A percentile compares a stretch with the other conserved stretches of the same genome.
phyloP scores from a whole-genome alignment of 139 green algal genomes.

The Chlamydomonas eustigma region DNA sequence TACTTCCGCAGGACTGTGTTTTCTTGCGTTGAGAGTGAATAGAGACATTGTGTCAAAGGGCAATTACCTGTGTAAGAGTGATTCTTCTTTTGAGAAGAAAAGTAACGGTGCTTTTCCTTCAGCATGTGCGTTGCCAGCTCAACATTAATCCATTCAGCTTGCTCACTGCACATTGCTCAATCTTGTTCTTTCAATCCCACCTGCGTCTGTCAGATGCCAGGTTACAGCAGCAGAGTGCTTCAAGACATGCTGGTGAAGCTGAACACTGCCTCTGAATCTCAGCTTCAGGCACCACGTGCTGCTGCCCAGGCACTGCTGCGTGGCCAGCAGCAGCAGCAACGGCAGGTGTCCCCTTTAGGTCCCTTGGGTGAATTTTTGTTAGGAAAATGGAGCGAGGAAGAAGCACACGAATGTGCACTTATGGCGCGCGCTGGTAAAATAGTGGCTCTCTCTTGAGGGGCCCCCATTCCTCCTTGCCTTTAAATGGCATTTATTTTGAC shows the following conservation, averaged over 20 bases:
- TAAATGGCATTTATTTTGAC: too few species aligned
- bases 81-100: too few species aligned
- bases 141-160: too few species aligned
- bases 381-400: background rate
- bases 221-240: background rate
- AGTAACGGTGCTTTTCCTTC: too few species aligned
- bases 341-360: background rate
- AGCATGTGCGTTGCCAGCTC: too few species aligned
- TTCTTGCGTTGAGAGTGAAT: too few species aligned
- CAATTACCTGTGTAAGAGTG: too few species aligned
- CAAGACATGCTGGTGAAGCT: constrained; percentile 6
- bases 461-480: too few species aligned
- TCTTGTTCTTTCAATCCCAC: too few species aligned
- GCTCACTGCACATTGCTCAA: too few species aligned
- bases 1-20: too few species aligned
- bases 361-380: background rate
- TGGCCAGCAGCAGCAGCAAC: background rate
- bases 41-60: too few species aligned
- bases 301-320: background rate
- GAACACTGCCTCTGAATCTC: background rate
- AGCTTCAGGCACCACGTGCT: background rate
- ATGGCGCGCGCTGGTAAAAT: background rate
- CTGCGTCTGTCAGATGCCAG: background rate
- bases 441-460: background rate
- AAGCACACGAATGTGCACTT: background rate